Conservation (phyloP, 1,284 basidiomycete genomes). For the Ganoderma lucidum region DNA sequence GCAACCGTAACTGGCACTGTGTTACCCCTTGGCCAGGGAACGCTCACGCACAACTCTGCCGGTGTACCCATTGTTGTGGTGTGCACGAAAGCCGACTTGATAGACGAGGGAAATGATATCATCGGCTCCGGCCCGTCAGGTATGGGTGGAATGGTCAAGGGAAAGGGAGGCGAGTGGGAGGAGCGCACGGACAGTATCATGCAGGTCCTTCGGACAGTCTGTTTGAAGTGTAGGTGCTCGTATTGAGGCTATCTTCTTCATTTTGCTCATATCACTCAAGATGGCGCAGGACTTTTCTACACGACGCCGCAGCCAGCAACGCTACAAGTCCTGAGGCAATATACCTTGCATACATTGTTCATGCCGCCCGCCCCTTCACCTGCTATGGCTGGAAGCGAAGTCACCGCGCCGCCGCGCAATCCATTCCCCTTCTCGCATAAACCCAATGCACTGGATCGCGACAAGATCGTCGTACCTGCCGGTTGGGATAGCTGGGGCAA, state of each 20-base stretch:
- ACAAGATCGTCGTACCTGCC: conserved; percentile 90
- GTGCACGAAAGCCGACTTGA: conserved; percentile 91
- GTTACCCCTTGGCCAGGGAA: conserved; percentile 81
- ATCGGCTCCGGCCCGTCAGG: conserved; percentile 72
- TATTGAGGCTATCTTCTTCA: neutral
- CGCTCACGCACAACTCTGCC: conserved; percentile 80
- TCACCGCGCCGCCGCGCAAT: conserved; percentile 67
- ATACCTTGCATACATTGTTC: conserved; percentile 89
- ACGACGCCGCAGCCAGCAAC: conserved; percentile 87
- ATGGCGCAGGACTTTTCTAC: conserved; percentile 94
- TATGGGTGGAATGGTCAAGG: conserved; percentile 86
- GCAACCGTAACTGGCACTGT: conserved; percentile 66
- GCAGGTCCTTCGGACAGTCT: conserved; percentile 92
- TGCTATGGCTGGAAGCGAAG: conserved; percentile 52
- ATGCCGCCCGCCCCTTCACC: conserved; percentile 74
- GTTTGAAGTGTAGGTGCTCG: conserved; percentile 81
- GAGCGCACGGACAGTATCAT: conserved; percentile 96
- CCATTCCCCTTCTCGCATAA: conserved; percentile 88
- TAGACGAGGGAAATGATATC: conserved; percentile 81
- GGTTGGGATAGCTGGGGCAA: conserved; percentile 99
- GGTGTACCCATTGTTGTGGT: conserved; percentile 92
- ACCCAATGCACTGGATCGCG: conserved; percentile 92
- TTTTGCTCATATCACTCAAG: conserved; percentile 48
- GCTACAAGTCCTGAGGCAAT: conserved; percentile 83
- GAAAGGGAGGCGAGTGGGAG: conserved; percentile 91